These are phyloP conservation scores for Alnus glutinosa DNA, from an alignment of 306 rosid species.

Conservation along the genomic window DNA sequence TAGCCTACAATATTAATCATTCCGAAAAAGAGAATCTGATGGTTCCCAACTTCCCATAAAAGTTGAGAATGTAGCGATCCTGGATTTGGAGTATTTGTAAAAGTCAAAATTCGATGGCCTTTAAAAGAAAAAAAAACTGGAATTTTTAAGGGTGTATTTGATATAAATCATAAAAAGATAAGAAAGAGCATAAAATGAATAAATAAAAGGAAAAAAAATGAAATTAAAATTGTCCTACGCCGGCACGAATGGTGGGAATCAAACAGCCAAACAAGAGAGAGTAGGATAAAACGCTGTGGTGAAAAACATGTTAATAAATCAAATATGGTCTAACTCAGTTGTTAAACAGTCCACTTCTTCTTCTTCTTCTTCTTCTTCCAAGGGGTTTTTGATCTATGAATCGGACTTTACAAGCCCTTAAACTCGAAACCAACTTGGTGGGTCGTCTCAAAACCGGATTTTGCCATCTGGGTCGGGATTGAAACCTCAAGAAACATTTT, in stretches of 20 bases:
- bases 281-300: neutral
- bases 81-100: neutral
- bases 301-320: neutral
- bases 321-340: slow-evolving; percentile 13
- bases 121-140: neutral
- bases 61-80: neutral
- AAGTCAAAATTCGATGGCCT: neutral
- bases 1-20: neutral
- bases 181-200: neutral
- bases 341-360: neutral
- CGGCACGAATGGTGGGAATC: neutral
- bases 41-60: neutral
- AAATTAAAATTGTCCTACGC: neutral
- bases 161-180: neutral
- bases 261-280: neutral
- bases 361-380: slow-evolving; percentile 7
- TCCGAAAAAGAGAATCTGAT: neutral
- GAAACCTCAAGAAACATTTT: neutral
- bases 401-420: slow-evolving; percentile 43
- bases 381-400: slow-evolving; percentile 20
- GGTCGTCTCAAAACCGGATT: slow-evolving; percentile 14
- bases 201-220: too few species aligned
- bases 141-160: neutral
- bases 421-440: slow-evolving; percentile 7
- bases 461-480: slow-evolving; percentile 20